Conservation (phyloP, 371 early-diverging fungal genomes). For the Zopfochytrium polystomum region DNA sequence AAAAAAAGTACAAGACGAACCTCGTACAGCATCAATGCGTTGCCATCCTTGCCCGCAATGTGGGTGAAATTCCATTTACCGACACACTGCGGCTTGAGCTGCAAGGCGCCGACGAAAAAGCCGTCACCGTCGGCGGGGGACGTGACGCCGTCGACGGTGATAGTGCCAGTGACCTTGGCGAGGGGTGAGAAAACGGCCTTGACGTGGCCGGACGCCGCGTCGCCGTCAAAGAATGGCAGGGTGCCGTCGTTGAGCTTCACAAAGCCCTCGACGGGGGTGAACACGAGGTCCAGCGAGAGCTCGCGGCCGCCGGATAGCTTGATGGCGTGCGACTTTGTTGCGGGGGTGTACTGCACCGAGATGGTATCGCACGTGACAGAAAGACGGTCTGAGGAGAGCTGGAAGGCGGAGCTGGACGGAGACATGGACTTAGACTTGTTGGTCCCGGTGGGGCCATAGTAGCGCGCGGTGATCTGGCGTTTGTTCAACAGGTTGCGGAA, state of each 20-base stretch:
- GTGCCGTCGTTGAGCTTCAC: conserved; percentile 33
- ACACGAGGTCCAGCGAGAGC: conserved; percentile 62
- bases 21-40: conserved; percentile 61
- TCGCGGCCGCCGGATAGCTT: conserved; percentile 58
- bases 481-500: neutral
- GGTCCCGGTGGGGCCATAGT: conserved; percentile 9
- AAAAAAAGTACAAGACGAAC: conserved; percentile 24
- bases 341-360: conserved; percentile 57
- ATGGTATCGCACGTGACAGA: conserved; percentile 71
- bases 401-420: conserved; percentile 13
- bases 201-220: conserved; percentile 34
- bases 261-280: conserved; percentile 56
- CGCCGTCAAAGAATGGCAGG: conserved; percentile 19
- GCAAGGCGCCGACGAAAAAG: conserved; percentile 81
- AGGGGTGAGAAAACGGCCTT: conserved; percentile 72
- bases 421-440: conserved; percentile 9
- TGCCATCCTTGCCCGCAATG: conserved; percentile 56
- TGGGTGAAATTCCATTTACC: conserved; percentile 82
- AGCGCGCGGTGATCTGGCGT: conserved; percentile 13
- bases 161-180: conserved; percentile 66
- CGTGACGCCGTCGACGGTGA: conserved; percentile 63
- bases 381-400: conserved; percentile 59
- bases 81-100: conserved; percentile 75
- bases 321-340: conserved; percentile 47
- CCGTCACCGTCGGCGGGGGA: conserved; percentile 65